Base-by-base conservation (phyloP, 169 alveolate species). In the Cryptosporidium viatorum region DNA sequence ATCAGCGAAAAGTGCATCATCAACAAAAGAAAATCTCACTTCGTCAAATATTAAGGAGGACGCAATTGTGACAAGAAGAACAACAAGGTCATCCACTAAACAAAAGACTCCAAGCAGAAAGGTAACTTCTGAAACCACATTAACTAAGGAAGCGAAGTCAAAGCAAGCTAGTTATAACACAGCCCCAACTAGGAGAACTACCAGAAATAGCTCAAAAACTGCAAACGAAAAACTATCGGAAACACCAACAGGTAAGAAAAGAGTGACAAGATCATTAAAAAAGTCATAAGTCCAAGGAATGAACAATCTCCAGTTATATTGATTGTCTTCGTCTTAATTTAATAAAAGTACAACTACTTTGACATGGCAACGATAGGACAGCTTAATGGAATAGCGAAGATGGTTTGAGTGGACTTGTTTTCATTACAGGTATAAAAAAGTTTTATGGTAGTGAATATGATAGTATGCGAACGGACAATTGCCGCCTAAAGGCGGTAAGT, bases 401-500 rank as follows among this genome's bases (percentile, higher is more conserved):
- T n/a, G 37, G 37, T 23, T 55, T n/a, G 21, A 14, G 21, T 48
- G 14, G 55, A 48, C 21, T 48, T 12, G 55, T 16, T 26, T 29
- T 26, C 29, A 55, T 55, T 23, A 9, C 67, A 55, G 67, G 67
- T 55, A 55, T 55, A 55, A 43, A 14, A 35, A 48, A 69, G 50
- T 69, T 69, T 41, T 69, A 21, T 16, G 39, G 39, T 67, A 65
- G 31, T 65, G 71, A 35, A 33, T 65, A 21, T 35, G 16, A 14
- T 10, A 23, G 3, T 21, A 33, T 39, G 18, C 26, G 37, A 41
- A 29, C 14, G 50, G 48, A 16, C 7, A 6, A 43, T 70, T 70
- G 84, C 84, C 84, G 84, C 84, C 84, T 43, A n/a, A 26, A 14
- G 37, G 84, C 84, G 84, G 84, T 70, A 70, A n/a, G 29, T 37